Percentiles rank a stretch among this genome's conserved stretches.
Conservation (phyloP, 2,329 filamentous ascomycete genomes). For the Knufia fluminis region DNA sequence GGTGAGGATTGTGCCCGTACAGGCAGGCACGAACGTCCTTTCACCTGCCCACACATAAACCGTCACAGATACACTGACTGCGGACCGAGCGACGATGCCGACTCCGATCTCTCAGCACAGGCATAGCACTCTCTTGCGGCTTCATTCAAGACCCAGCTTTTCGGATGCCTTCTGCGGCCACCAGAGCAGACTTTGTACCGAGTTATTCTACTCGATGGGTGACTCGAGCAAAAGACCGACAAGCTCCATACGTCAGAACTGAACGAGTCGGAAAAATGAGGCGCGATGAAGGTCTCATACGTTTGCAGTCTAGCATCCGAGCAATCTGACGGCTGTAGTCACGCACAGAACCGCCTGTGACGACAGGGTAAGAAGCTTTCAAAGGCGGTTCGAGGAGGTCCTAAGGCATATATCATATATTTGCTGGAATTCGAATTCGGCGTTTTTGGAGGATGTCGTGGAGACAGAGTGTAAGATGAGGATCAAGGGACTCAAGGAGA, state of each 20-base stretch:
- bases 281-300: constrained; percentile 52
- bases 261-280: constrained; percentile 46
- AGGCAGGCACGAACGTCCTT: no score
- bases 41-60: no score
- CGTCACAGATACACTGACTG: no score
- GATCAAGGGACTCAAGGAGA: constrained; percentile 26
- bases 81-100: no score
- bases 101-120: neutral
- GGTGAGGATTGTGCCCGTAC: no score
- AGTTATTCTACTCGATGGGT: constrained; percentile 58
- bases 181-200: constrained; percentile 43
- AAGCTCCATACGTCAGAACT: constrained; percentile 49
- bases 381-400: neutral
- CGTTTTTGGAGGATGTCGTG: constrained; percentile 20
- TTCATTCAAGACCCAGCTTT: neutral
- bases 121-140: neutral
- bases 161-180: neutral
- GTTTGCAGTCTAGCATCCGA: constrained; percentile 34
- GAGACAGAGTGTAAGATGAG: constrained; percentile 34
- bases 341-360: constrained; percentile 10
- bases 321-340: constrained; percentile 4
- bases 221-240: constrained; percentile 46
- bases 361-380: constrained; percentile 4
- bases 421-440: constrained; percentile 4
- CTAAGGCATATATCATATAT: constrained; percentile 9